Evolutionary conservation across 768 basidiomycete species (phyloP).

Genomic region (Astraeus odoratus): DNA sequence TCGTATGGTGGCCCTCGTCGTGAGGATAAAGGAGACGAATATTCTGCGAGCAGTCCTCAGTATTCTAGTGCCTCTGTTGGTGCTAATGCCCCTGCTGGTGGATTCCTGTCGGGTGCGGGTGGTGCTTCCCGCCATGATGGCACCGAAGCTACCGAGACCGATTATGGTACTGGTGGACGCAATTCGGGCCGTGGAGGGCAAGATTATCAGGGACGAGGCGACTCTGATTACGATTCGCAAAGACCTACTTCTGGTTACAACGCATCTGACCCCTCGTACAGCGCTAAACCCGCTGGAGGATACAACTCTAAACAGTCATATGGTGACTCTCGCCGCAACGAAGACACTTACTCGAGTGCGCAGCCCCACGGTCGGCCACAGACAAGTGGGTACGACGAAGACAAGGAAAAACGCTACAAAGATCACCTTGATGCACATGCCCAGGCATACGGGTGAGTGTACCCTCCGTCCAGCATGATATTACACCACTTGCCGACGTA

Average conservation of each 20-base stretch:
- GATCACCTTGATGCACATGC: conserved; percentile 21
- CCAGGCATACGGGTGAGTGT: conserved; percentile 26
- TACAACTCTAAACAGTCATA: too few relatives aligned
- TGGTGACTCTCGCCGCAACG: not conserved
- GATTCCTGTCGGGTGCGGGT: not conserved
- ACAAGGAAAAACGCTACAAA: conserved; percentile 10
- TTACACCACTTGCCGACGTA: not conserved
- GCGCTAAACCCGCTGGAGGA: not conserved
- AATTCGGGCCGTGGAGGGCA: not conserved
- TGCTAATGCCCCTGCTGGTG: not conserved
- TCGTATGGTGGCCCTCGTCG: not conserved
- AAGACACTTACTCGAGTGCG: not conserved
- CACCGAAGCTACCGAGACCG: not conserved
- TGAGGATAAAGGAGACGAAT: not conserved
- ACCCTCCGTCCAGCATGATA: not conserved
- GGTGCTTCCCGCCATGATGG: not conserved
- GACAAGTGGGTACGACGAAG: conserved; percentile 2
- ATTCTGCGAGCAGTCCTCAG: not conserved
- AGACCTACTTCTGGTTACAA: not conserved
- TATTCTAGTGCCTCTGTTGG: not conserved
- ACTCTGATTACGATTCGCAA: not conserved
- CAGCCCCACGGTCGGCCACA: not conserved
- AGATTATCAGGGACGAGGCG: not conserved
- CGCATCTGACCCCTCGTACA: not conserved
- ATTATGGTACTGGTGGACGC: not conserved